These are phyloP conservation scores for Pyrus betulifolia DNA, from an alignment of 306 rosid genomes.

Conservation along the genomic window DNA sequence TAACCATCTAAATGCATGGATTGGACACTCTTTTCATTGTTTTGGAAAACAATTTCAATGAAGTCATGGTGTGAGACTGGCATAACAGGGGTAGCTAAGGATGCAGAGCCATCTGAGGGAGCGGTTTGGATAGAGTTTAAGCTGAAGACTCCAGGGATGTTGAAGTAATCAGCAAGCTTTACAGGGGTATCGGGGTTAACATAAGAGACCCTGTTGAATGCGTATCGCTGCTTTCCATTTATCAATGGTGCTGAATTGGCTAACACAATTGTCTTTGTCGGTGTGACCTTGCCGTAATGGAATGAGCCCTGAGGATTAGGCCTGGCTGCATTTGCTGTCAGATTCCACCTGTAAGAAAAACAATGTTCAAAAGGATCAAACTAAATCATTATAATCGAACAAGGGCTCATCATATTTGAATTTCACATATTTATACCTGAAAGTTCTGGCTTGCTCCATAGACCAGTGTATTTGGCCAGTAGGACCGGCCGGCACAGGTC, in stretches of 20 bases:
- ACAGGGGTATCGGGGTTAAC: constrained; percentile 82
- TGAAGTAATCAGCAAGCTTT: constrained; percentile 94
- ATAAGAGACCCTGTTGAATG: constrained; percentile 67
- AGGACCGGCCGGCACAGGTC: constrained; percentile 71
- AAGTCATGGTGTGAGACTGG: constrained; percentile 65
- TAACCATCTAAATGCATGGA: constrained; percentile 96
- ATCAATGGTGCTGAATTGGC: constrained; percentile 69
- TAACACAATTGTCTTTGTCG: constrained; percentile 53
- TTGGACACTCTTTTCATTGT: constrained; percentile 65
- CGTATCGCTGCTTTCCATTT: constrained; percentile 74
- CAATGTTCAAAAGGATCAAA: constrained; percentile 6
- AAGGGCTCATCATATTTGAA: not conserved
- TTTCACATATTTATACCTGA: constrained; percentile 33
- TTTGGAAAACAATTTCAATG: constrained; percentile 79
- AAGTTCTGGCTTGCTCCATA: constrained; percentile 81
- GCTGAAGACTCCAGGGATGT: constrained; percentile 72
- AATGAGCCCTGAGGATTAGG: constrained; percentile 98
- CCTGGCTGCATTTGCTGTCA: constrained; percentile 98
- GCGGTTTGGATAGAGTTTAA: constrained; percentile 42
- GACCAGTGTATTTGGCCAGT: constrained; percentile 58
- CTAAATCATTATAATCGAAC: not conserved
- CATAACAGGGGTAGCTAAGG: constrained; percentile 54
- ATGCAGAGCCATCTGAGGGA: constrained; percentile 53
- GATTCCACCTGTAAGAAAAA: constrained; percentile 68
- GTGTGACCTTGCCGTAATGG: constrained; percentile 76